Percentiles rank a stretch among this genome's conserved stretches.
Conservation (phyloP, 805 yeast species). For the Candida fluviatilis region DNA sequence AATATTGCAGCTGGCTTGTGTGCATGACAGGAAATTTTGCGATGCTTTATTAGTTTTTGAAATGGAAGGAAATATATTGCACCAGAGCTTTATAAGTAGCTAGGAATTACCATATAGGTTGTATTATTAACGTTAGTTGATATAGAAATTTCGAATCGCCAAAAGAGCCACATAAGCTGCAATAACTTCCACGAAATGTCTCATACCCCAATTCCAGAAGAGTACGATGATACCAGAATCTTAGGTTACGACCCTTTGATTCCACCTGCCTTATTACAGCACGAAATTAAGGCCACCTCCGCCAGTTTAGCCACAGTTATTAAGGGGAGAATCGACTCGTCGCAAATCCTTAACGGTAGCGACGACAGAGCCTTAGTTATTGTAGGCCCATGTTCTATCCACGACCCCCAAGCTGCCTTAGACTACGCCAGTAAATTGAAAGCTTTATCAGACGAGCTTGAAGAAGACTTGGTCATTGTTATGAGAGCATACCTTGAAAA, state of each 20-base stretch:
- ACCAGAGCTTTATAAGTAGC: too few relatives aligned
- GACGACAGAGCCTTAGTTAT: constrained; percentile 84
- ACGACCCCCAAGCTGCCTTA: constrained; percentile 83
- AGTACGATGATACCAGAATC: constrained; percentile 72
- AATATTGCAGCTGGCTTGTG: neutral
- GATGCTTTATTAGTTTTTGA: too few relatives aligned
- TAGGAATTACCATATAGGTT: too few relatives aligned
- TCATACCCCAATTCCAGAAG: constrained; percentile 56
- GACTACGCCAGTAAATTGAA: constrained; percentile 77
- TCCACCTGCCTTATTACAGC: constrained; percentile 87
- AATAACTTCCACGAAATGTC: constrained; percentile 24
- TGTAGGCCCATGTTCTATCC: constrained; percentile 97
- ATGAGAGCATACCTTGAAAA: constrained; percentile 98
- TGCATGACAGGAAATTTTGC: neutral
- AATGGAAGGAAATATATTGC: too few relatives aligned
- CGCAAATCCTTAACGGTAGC: constrained; percentile 64
- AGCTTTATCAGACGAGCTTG: constrained; percentile 62
- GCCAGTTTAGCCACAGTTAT: constrained; percentile 59
- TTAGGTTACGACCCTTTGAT: constrained; percentile 91
- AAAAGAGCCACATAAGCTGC: too few relatives aligned
- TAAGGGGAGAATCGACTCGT: constrained; percentile 74
- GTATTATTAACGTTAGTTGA: neutral
- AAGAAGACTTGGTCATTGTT: constrained; percentile 73
- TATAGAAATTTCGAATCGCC: neutral
- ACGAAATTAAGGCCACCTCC: constrained; percentile 68